Percentiles rank a stretch among this genome's conserved stretches.
phyloP scores from a whole-genome alignment of 306 rosid species.

The Lathyrus tuberosus region DNA sequence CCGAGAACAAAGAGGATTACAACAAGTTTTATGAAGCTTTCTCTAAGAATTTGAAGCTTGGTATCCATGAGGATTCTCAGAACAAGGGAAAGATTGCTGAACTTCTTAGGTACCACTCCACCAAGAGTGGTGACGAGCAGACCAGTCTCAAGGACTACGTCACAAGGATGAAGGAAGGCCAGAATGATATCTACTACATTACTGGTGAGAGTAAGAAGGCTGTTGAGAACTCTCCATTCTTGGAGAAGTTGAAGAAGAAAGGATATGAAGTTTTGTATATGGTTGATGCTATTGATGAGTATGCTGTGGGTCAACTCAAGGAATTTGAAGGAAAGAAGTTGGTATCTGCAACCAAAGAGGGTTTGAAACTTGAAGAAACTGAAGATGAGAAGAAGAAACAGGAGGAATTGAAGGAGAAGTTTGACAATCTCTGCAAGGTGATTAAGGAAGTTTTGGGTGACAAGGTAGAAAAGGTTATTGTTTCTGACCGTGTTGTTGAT shows the following conservation, averaged over 20 bases:
- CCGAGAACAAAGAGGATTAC: constrained; percentile 93
- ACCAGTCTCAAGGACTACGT: constrained; percentile 87
- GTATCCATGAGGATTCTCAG: constrained; percentile 78
- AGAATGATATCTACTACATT: constrained; percentile 74
- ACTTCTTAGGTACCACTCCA: constrained; percentile 76
- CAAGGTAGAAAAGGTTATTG: constrained; percentile 75
- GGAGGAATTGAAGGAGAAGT: constrained; percentile 66
- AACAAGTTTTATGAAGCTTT: constrained; percentile 82
- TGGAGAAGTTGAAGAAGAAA: constrained; percentile 85
- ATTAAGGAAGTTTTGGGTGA: constrained; percentile 86
- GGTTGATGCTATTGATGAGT: constrained; percentile 93
- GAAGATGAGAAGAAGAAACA: constrained; percentile 69
- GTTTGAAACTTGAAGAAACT: constrained; percentile 70
- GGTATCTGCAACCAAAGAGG: constrained; percentile 91
- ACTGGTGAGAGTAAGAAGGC: constrained; percentile 92
- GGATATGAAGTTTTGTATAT: constrained; percentile 76
- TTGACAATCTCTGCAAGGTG: constrained; percentile 80
- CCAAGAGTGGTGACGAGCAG: constrained; percentile 86
- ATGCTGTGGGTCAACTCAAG: constrained; percentile 83
- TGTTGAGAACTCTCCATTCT: constrained; percentile 84
- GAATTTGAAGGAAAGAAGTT: constrained; percentile 84
- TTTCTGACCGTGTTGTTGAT: constrained; percentile 81
- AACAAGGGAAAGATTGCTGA: constrained; percentile 83
- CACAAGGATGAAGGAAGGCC: constrained; percentile 93
- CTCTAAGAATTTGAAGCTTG: constrained; percentile 84